Evolutionary conservation across 1,284 basidiomycete species (phyloP).

Genomic region (Ceratobasidium sp.): DNA sequence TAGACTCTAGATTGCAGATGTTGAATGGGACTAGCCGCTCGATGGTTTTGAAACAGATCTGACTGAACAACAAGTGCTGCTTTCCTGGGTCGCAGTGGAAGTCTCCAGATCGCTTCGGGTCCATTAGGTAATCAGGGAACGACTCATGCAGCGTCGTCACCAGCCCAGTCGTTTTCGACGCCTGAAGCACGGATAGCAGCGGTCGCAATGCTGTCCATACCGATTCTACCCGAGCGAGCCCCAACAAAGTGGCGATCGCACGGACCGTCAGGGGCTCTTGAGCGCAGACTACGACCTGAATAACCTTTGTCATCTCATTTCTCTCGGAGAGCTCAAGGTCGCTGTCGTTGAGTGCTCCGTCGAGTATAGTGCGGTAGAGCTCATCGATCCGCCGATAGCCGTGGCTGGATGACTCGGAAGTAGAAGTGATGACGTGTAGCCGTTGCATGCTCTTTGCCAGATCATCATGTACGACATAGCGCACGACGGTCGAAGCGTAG

Average conservation of each 20-base stretch:
- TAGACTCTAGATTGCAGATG: constrained; percentile 6
- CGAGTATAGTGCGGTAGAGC: neutral
- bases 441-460: neutral
- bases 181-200: constrained; percentile 1
- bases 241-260: neutral
- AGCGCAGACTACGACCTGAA: neutral
- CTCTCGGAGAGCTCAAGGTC: neutral
- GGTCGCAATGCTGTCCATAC: neutral
- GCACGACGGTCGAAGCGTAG: neutral
- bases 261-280: neutral
- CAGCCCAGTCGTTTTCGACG: neutral
- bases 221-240: neutral
- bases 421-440: neutral
- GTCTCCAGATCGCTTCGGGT: neutral
- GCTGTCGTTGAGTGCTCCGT: neutral
- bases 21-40: constrained; percentile 4
- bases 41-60: neutral
- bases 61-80: neutral
- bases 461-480: neutral
- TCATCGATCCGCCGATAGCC: neutral
- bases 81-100: neutral
- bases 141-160: constrained; percentile 16
- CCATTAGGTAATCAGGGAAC: constrained; percentile 1
- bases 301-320: neutral
- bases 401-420: neutral